Evolutionary conservation across 345 rosid species (phyloP).

Genomic region (Ceriops tagal): DNA sequence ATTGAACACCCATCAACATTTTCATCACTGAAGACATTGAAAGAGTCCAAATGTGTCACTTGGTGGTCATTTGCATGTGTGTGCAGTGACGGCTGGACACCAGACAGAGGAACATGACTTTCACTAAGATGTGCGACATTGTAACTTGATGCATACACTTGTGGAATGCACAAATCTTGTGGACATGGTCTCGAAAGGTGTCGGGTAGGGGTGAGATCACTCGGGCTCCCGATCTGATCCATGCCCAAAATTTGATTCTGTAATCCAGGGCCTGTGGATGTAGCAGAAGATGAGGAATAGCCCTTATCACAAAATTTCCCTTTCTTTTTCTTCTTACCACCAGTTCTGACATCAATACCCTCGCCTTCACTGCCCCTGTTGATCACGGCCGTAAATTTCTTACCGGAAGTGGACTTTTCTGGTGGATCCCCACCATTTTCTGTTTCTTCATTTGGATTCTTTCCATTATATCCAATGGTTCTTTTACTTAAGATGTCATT

Average conservation of each 20-base stretch:
- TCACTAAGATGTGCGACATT: conserved; percentile 10
- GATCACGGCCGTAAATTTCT: background rate
- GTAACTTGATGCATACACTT: conserved; percentile 9
- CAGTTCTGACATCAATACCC: background rate
- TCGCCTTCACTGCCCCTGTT: background rate
- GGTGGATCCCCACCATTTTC: background rate
- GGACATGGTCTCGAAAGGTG: conserved; percentile 10
- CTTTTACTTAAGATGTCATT: no score
- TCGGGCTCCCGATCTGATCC: conserved; percentile 7
- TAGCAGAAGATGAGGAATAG: conserved; percentile 1
- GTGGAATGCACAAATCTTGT: conserved; percentile 9
- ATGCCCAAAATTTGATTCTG: background rate
- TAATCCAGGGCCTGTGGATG: background rate
- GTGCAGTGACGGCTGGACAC: background rate
- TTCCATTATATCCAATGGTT: no score
- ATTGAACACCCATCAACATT: conserved; percentile 22
- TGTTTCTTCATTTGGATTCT: no score
- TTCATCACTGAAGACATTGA: conserved; percentile 24
- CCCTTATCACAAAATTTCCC: background rate
- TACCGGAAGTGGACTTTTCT: background rate
- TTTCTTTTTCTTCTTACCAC: conserved; percentile 6
- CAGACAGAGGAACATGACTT: conserved; percentile 12
- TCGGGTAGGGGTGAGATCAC: conserved; percentile 12
- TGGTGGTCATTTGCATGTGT: background rate
- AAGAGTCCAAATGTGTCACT: conserved; percentile 8